Conservation (phyloP, 441 rosid genomes). For the Pelargonium citronellum region DNA sequence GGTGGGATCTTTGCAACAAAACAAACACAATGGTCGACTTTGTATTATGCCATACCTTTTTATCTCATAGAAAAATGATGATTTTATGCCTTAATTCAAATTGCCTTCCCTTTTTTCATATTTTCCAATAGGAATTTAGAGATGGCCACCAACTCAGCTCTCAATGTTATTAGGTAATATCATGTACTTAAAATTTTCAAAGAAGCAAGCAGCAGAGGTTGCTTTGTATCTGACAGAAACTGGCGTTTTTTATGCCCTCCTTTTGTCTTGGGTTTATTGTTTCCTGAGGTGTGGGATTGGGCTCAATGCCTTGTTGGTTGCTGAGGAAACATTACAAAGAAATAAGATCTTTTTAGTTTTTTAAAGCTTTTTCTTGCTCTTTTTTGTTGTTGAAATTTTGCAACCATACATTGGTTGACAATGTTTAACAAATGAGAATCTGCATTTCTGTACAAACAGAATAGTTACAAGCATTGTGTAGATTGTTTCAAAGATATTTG, state of each 20-base stretch:
- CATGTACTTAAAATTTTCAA: slow-evolving; percentile 26
- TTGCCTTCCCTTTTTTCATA: not conserved
- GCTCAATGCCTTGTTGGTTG: slow-evolving; percentile 10
- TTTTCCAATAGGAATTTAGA: slow-evolving; percentile 26
- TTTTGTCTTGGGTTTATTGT: slow-evolving; percentile 24
- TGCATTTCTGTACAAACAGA: no score
- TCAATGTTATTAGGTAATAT: slow-evolving; percentile 21
- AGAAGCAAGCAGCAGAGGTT: slow-evolving; percentile 30
- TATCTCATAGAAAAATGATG: slow-evolving; percentile 43
- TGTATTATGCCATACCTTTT: slow-evolving; percentile 36
- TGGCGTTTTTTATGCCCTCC: not conserved
- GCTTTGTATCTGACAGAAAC: slow-evolving; percentile 11
- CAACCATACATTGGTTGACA: no score
- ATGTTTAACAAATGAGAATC: no score
- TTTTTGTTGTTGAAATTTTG: no score
- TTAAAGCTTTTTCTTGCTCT: not conserved
- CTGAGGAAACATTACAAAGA: slow-evolving; percentile 1
- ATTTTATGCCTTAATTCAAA: slow-evolving; percentile 23
- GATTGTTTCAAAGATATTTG: no score
- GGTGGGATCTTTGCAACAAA: slow-evolving; percentile 22
- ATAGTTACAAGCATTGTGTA: no score
- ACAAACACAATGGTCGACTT: slow-evolving; percentile 27
- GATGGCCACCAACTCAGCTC: slow-evolving; percentile 24
- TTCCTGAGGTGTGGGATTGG: slow-evolving; percentile 12
- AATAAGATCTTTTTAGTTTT: slow-evolving; percentile 14